Conservation (phyloP, 1,284 basidiomycete species). For the Naganishia sp. region DNA sequence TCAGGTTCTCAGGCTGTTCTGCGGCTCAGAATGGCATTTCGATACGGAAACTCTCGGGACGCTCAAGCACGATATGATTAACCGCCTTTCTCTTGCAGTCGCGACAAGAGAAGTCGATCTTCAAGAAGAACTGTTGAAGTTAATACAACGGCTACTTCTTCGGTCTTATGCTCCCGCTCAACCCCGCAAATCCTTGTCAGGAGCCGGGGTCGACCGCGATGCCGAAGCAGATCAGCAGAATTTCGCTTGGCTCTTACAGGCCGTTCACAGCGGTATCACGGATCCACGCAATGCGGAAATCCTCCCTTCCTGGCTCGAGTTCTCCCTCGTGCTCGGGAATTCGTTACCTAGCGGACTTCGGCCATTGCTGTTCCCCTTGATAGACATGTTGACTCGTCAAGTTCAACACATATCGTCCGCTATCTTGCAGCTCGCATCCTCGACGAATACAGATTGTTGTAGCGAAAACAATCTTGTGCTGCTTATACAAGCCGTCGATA, state of each 20-base stretch:
- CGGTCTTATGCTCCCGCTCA: not conserved
- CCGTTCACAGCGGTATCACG: constrained; percentile 77
- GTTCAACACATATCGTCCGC: constrained; percentile 49
- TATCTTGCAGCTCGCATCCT: not conserved
- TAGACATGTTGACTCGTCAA: constrained; percentile 76
- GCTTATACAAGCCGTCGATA: constrained; percentile 14
- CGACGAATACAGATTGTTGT: too few species aligned
- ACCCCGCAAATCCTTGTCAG: constrained; percentile 4
- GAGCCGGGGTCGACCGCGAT: not conserved
- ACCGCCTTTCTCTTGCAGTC: constrained; percentile 20
- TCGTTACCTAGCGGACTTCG: constrained; percentile 73
- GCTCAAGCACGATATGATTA: constrained; percentile 24
- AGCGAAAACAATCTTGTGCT: constrained; percentile 20
- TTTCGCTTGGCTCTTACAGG: constrained; percentile 67
- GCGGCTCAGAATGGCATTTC: constrained; percentile 21
- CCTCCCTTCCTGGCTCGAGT: constrained; percentile 94
- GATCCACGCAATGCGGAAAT: constrained; percentile 70
- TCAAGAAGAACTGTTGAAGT: constrained; percentile 19
- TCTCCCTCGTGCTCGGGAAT: constrained; percentile 84
- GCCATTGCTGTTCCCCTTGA: constrained; percentile 71
- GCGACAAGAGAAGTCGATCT: constrained; percentile 18
- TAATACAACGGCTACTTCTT: constrained; percentile 13
- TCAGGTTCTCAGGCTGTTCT: constrained; percentile 12
- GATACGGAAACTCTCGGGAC: constrained; percentile 1
- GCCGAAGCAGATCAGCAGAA: constrained; percentile 36